These are phyloP conservation scores for Haematococcus sp. DNA, from an alignment of 139 green algal species.

Conservation along the genomic window DNA sequence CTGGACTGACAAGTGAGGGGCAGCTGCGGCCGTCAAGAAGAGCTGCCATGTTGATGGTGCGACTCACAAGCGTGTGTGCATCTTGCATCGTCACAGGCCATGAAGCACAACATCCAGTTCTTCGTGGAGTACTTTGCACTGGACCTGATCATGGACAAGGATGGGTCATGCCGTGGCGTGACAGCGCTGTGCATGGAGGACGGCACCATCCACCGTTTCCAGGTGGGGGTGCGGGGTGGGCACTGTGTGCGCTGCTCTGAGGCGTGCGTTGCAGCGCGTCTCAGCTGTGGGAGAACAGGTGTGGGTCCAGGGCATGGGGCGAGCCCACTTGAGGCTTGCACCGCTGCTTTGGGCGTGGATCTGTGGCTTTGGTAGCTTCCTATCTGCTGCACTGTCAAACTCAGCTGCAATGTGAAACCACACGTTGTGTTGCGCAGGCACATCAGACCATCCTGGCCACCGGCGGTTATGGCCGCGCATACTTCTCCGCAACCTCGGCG, in stretches of 20 bases:
- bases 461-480: conserved; percentile 95
- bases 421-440: conserved; percentile 11
- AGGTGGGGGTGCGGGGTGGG: conserved; percentile 13
- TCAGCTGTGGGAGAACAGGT: no score
- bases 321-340: no score
- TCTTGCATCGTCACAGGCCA: conserved; percentile 44
- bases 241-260: no score
- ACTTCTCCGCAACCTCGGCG: conserved; percentile 94
- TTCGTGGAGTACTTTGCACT: conserved; percentile 99
- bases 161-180: conserved; percentile 76
- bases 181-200: conserved; percentile 98
- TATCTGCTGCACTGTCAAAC: no score
- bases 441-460: conserved; percentile 96
- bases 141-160: conserved; percentile 97
- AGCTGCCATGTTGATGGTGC: no score
- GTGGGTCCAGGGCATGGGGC: not conserved
- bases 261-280: no score
- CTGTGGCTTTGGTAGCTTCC: no score
- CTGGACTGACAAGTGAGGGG: no score
- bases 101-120: conserved; percentile 97
- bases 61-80: no score
- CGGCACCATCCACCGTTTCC: conserved; percentile 95
- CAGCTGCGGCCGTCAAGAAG: no score
- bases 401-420: no score
- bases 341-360: no score